These are phyloP conservation scores for Ganoderma sinense DNA, from an alignment of 1,284 basidiomycete genomes.

Conservation along the genomic window DNA sequence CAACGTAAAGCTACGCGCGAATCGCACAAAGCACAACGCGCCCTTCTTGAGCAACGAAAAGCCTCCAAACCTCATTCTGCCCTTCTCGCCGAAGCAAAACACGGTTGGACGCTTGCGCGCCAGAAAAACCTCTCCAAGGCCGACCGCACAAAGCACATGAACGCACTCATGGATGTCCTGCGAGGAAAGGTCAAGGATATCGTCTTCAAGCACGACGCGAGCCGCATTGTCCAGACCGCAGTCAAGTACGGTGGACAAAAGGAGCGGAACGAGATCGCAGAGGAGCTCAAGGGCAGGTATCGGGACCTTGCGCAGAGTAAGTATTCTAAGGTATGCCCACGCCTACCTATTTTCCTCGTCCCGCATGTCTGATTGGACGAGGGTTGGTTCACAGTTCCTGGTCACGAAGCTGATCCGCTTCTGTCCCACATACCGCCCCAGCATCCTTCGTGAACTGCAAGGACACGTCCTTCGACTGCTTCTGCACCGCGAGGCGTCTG, in stretches of 20 bases:
- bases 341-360: neutral
- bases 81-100: constrained; percentile 78
- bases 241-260: constrained; percentile 85
- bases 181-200: constrained; percentile 85
- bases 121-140: constrained; percentile 74
- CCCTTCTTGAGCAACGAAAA: constrained; percentile 66
- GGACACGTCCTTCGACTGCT: constrained; percentile 77
- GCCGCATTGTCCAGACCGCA: constrained; percentile 86
- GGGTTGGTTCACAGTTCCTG: constrained; percentile 66
- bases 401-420: constrained; percentile 85
- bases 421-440: constrained; percentile 73
- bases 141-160: constrained; percentile 80
- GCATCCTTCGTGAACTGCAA: constrained; percentile 82
- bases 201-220: constrained; percentile 90
- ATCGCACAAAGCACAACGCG: constrained; percentile 73
- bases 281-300: constrained; percentile 83
- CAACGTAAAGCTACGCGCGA: constrained; percentile 58
- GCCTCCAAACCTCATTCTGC: constrained; percentile 83
- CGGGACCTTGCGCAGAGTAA: constrained; percentile 82
- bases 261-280: constrained; percentile 81
- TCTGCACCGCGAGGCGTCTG: constrained; percentile 83
- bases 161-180: constrained; percentile 75
- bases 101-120: constrained; percentile 82
- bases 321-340: constrained; percentile 79
- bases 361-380: too few species aligned